phyloP scores from a whole-genome alignment of 805 yeast species.

The Wickerhamomyces alni region DNA sequence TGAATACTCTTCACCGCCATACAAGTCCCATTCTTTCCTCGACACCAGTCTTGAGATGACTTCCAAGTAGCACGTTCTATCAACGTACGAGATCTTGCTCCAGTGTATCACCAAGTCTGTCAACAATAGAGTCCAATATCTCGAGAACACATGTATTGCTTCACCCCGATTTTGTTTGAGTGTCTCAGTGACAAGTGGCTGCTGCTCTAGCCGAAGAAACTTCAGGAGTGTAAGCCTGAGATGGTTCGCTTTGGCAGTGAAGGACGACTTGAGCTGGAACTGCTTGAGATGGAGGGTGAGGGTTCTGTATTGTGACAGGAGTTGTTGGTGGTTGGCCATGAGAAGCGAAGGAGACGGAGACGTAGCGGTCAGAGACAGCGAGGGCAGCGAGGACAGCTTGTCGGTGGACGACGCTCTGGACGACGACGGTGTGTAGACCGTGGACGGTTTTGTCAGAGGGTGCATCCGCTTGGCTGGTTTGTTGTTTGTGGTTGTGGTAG shows the following conservation, averaged over 20 bases:
- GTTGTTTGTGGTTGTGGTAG: background rate
- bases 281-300: constrained; percentile 2
- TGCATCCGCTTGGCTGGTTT: background rate
- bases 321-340: background rate
- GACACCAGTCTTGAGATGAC: constrained; percentile 27
- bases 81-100: constrained; percentile 7
- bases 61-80: constrained; percentile 26
- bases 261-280: constrained; percentile 5
- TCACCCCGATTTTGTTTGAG: background rate
- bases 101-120: constrained; percentile 6
- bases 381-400: background rate
- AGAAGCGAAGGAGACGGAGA: background rate
- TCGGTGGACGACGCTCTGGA: background rate
- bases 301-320: background rate
- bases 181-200: background rate
- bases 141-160: background rate
- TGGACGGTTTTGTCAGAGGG: background rate
- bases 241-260: constrained; percentile 6
- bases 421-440: background rate
- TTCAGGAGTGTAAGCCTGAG: constrained; percentile 11
- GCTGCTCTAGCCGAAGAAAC: constrained; percentile 7
- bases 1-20: constrained; percentile 11
- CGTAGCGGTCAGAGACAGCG: background rate
- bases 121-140: constrained; percentile 8
- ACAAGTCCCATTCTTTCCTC: constrained; percentile 15